Conservation (phyloP, 352 stramenopile species). For the Thraustochytrium striatum region DNA sequence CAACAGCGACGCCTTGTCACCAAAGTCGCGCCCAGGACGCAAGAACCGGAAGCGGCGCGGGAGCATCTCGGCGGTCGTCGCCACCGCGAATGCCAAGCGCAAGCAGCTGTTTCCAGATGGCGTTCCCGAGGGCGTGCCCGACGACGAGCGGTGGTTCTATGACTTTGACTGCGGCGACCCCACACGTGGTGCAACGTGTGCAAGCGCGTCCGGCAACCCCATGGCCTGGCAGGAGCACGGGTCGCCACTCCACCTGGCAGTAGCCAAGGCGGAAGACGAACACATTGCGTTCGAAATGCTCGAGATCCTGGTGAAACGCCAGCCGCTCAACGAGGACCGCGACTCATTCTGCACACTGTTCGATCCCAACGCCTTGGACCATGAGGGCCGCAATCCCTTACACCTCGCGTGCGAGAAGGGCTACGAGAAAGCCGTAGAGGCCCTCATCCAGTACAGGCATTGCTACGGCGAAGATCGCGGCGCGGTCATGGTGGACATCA, state of each 20-base stretch:
- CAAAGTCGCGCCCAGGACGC: neutral
- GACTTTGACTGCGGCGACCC: too few species aligned
- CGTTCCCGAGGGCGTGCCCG: too few species aligned
- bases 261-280: neutral
- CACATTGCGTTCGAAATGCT: neutral
- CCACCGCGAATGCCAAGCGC: neutral
- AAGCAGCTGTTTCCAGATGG: too few species aligned
- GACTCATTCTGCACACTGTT: constrained; percentile 33
- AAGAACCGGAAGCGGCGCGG: neutral
- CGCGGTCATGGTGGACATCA: neutral
- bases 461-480: neutral
- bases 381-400: neutral
- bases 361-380: constrained; percentile 30
- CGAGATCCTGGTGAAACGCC: neutral
- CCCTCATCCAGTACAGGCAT: neutral
- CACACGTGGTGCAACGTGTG: too few species aligned
- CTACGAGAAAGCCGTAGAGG: constrained; percentile 19
- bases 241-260: constrained; percentile 16
- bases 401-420: constrained; percentile 26
- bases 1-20: neutral
- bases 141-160: too few species aligned
- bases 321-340: constrained; percentile 15
- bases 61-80: too few species aligned
- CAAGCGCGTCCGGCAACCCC: too few species aligned
- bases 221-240: neutral